Base-by-base conservation (phyloP, 1,284 basidiomycete species). In the Hypsizygus ulmarius region DNA sequence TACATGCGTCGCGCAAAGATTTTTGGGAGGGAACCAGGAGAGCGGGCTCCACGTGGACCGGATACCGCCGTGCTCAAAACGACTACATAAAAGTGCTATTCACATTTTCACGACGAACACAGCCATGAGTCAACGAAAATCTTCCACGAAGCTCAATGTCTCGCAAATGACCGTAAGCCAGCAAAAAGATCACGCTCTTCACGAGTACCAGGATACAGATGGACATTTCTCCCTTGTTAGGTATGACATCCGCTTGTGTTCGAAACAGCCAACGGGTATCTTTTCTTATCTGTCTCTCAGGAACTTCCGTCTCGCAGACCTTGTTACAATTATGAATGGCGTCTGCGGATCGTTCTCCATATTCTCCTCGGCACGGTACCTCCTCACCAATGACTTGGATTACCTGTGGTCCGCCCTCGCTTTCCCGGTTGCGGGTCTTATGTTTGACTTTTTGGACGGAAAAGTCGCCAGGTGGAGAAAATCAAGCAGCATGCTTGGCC, bases 291-390 rank as follows among this genome's bases (percentile, higher is more conserved):
- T 48, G 41, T 40, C 14, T 28, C 57, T 29, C 61, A 97, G 96
- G 59, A 99, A 98, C 70, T 99, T 99, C 67, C 93, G 95, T 50
- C 82, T 99, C 29, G 96, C 96, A 59, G 96, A 99, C 72, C 81
- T 97, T 38, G 93, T 99, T 62, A 99, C 96, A n/a, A 93, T 99
- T 57, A 96, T 97, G 87, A 99, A 99, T 65, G 97, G 97, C 34
- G 91, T 99, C 66, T 99, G 97, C 70, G 97, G 97, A 50, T 92
- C 92, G 11, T 88, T 97, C 60, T 97, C 95, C 34, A 79, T 99
- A 56, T 96, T 96, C 67, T 94, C 90, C 30, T 95, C 92, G 6
- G 93, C 89, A 33, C 85, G 87, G 51, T 96, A 96, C 70, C 78
- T 96, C 55, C 62, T 91, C 45, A 89, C 89, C 21, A 83, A 87